Conservation (phyloP, 306 rosid genomes). For the Prinsepia uniflora region DNA sequence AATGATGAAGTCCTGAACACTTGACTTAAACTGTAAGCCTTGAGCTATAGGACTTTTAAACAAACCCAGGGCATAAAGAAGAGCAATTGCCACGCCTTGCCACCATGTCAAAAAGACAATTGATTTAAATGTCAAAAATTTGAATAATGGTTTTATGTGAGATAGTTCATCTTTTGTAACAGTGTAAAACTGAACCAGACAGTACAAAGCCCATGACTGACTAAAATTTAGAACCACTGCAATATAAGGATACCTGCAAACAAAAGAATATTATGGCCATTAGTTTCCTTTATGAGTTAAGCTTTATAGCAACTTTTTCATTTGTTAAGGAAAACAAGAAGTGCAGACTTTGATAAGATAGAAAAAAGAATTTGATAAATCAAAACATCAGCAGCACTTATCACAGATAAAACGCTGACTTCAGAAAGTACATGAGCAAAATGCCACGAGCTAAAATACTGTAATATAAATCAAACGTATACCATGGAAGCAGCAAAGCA, state of each 20-base stretch:
- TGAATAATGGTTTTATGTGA: slow-evolving; percentile 90
- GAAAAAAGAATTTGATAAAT: slow-evolving; percentile 11
- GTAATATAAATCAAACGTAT: slow-evolving; percentile 2
- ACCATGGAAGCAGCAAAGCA: too few species aligned
- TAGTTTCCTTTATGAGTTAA: slow-evolving; percentile 21
- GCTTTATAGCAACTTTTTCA: neutral
- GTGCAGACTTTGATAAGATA: neutral
- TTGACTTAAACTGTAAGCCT: slow-evolving; percentile 81
- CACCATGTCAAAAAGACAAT: slow-evolving; percentile 99
- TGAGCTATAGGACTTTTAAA: slow-evolving; percentile 93
- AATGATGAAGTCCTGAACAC: slow-evolving; percentile 97
- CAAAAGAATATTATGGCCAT: slow-evolving; percentile 22
- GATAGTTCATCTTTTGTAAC: slow-evolving; percentile 85
- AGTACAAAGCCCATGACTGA: slow-evolving; percentile 98
- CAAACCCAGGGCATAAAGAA: slow-evolving; percentile 72
- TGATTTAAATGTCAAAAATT: slow-evolving; percentile 91
- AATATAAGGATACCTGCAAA: slow-evolving; percentile 82
- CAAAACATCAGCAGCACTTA: neutral
- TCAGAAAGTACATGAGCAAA: neutral
- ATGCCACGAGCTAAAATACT: slow-evolving; percentile 4
- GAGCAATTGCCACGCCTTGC: slow-evolving; percentile 99
- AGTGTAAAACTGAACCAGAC: slow-evolving; percentile 91
- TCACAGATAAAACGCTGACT: neutral
- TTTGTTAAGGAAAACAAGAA: neutral
- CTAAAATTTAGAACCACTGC: slow-evolving; percentile 97